Conservation (phyloP, 306 rosid genomes). For the Comarum palustre region DNA sequence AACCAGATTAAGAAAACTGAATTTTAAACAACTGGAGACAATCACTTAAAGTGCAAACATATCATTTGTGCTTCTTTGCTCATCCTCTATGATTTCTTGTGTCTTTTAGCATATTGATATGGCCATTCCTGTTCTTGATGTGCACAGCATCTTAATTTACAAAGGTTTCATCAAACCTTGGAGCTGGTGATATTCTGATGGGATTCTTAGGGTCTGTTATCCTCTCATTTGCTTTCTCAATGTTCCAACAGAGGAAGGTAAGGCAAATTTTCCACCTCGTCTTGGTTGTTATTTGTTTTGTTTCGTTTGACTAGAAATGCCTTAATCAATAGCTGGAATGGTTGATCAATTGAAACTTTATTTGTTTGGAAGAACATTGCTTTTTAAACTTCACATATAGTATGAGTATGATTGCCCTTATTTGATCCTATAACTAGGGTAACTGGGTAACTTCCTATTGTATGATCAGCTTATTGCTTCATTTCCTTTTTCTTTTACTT, state of each 20-base stretch:
- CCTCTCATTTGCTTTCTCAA: slow-evolving; percentile 95
- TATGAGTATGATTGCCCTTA: too few relatives aligned
- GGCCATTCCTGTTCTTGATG: slow-evolving; percentile 12
- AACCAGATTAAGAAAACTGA: too few relatives aligned
- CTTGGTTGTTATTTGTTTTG: background rate
- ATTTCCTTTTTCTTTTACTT: background rate
- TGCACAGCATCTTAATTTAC: slow-evolving; percentile 77
- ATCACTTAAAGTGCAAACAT: background rate
- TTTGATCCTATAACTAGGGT: background rate
- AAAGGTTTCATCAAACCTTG: slow-evolving; percentile 72
- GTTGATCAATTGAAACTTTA: background rate
- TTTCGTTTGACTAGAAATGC: background rate
- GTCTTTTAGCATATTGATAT: background rate
- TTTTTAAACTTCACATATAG: background rate
- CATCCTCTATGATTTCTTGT: background rate
- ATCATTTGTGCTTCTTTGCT: background rate
- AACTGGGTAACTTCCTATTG: too few relatives aligned
- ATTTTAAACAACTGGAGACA: background rate
- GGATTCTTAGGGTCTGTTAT: slow-evolving; percentile 95
- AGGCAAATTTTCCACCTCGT: slow-evolving; percentile 3
- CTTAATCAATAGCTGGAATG: background rate
- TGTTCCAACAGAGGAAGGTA: slow-evolving; percentile 98
- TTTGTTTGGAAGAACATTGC: background rate
- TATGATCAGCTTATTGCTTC: background rate
- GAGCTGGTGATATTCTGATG: slow-evolving; percentile 94